Percentiles rank a stretch among this genome's conserved stretches.
phyloP scores from a whole-genome alignment of 495 filamentous ascomycete species.

The Aspergillus saccharolyticus region DNA sequence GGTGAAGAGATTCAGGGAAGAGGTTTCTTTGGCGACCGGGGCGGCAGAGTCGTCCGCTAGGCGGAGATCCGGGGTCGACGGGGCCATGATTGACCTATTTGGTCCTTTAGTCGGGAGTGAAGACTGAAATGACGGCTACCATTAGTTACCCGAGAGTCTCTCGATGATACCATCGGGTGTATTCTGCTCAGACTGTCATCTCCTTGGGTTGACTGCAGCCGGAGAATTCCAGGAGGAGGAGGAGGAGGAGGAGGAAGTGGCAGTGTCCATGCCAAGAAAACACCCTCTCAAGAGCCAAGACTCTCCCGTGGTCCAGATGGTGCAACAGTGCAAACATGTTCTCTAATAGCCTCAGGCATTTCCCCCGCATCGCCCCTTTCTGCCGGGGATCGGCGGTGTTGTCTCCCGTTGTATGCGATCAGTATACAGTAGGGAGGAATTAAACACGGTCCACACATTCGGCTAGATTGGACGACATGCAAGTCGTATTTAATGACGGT shows the following conservation, averaged over 20 bases:
- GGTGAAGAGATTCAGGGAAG: conserved; percentile 75
- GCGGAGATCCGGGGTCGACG: not conserved
- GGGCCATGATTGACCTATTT: not conserved
- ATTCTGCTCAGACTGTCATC: not conserved
- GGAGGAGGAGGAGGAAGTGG: not conserved
- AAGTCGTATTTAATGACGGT: too few relatives aligned
- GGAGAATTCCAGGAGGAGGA: not conserved
- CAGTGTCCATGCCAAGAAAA: not conserved
- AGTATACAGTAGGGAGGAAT: too few relatives aligned
- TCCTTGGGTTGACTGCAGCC: not conserved
- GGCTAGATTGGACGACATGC: too few relatives aligned
- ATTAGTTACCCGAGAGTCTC: not conserved
- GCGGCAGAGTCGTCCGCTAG: conserved; percentile 13
- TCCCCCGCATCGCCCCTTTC: too few relatives aligned
- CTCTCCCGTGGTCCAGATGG: not conserved
- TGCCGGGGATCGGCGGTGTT: too few relatives aligned
- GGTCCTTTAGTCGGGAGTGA: not conserved
- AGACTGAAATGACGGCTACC: not conserved
- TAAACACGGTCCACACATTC: too few relatives aligned
- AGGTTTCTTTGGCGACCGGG: conserved; percentile 13
- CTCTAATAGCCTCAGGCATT: not conserved
- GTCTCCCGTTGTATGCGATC: too few relatives aligned
- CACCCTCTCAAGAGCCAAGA: not conserved
- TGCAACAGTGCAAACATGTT: not conserved
- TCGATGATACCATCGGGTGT: not conserved